Conservation (phyloP, 1,284 basidiomycete genomes). For the Puccinia horiana region DNA sequence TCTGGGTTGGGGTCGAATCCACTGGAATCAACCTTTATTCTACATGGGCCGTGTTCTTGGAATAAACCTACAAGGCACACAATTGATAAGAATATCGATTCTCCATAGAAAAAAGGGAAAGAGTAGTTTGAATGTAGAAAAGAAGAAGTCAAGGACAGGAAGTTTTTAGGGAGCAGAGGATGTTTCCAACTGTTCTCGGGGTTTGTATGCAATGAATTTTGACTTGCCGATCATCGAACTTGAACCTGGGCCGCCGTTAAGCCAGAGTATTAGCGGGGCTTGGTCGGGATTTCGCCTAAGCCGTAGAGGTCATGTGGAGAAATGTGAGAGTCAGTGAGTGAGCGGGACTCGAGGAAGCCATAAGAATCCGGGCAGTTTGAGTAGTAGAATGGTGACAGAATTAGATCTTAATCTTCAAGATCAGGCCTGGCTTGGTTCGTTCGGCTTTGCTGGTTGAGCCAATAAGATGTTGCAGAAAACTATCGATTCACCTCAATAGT, state of each 20-base stretch:
- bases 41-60: constrained; percentile 47
- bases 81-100: background rate
- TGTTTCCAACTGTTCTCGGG: background rate
- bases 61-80: constrained; percentile 14
- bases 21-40: constrained; percentile 37
- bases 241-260: constrained; percentile 44
- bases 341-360: too few relatives aligned
- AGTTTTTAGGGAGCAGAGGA: too few relatives aligned
- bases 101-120: background rate
- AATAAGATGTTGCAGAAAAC: too few relatives aligned
- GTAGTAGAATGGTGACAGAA: background rate
- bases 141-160: background rate
- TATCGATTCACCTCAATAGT: too few relatives aligned
- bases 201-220: background rate
- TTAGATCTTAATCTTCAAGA: too few relatives aligned
- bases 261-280: constrained; percentile 39
- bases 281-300: constrained; percentile 30
- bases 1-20: constrained; percentile 29
- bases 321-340: background rate
- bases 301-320: background rate
- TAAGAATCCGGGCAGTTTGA: background rate
- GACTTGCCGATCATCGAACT: constrained; percentile 45
- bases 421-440: too few relatives aligned
- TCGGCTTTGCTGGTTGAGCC: too few relatives aligned
- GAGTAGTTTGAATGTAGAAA: background rate